Conservation (phyloP, 331 rosid genomes). For the Stylosanthes scabra region DNA sequence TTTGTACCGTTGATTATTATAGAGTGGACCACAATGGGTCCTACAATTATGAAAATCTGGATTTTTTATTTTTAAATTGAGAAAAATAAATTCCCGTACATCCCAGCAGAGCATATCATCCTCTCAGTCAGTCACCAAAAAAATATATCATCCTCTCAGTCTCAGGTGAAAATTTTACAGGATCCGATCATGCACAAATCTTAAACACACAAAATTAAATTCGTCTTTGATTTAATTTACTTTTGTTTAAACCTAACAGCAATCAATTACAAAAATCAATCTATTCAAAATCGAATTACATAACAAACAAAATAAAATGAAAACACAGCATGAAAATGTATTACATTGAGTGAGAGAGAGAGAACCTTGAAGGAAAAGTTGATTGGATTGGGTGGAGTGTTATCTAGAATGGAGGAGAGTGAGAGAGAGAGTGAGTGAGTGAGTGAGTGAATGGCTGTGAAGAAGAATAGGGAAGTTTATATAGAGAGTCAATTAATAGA, state of each 20-base stretch:
- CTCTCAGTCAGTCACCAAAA: too few species aligned
- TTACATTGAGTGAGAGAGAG: not conserved
- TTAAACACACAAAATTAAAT: too few species aligned
- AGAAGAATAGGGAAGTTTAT: not conserved
- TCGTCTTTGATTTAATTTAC: not conserved
- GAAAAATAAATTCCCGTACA: not conserved
- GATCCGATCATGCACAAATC: not conserved
- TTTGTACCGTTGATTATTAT: too few species aligned
- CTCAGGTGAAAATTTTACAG: not conserved
- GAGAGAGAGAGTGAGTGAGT: not conserved
- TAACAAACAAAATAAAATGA: slow-evolving; percentile 3
- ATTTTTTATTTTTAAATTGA: too few species aligned
- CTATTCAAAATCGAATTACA: not conserved
- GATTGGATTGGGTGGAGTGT: not conserved
- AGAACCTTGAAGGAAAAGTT: not conserved
- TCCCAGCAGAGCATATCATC: too few species aligned
- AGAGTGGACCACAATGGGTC: not conserved
- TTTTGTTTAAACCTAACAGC: not conserved
- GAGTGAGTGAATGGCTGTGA: not conserved
- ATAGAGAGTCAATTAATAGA: not conserved
- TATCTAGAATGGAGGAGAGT: not conserved
- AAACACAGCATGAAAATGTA: not conserved
- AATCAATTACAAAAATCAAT: not conserved
- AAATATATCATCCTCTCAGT: not conserved
- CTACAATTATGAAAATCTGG: not conserved